phyloP scores from a whole-genome alignment of 495 filamentous ascomycete genomes.

The Annulohypoxylon maeteangense region DNA sequence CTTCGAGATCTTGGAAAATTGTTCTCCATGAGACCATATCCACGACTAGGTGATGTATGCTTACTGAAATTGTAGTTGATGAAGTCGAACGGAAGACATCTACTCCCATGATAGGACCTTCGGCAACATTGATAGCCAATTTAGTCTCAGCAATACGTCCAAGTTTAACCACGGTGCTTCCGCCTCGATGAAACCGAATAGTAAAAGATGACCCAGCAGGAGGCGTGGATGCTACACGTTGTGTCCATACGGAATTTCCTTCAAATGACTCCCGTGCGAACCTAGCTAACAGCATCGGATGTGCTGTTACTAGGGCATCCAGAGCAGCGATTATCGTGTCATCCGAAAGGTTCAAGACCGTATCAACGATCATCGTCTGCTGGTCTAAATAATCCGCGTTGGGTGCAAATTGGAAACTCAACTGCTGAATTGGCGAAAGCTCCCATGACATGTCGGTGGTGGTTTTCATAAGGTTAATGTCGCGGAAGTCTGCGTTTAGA shows the following conservation, averaged over 20 bases:
- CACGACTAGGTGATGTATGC: background rate
- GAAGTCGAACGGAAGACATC: background rate
- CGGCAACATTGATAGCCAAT: background rate
- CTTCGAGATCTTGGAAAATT: background rate
- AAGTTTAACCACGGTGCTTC: background rate
- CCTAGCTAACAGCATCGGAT: background rate
- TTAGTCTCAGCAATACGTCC: background rate
- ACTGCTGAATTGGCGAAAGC: background rate
- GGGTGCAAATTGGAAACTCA: background rate
- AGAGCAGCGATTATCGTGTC: background rate
- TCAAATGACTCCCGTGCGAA: background rate
- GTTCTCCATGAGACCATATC: slow-evolving; percentile 3
- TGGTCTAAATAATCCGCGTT: background rate
- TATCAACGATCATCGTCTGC: background rate
- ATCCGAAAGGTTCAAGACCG: background rate
- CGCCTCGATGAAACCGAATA: background rate
- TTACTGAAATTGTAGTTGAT: background rate
- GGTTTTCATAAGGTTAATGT: background rate
- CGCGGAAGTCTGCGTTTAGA: background rate
- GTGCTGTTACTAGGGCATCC: background rate
- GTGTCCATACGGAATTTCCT: background rate
- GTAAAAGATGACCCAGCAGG: background rate
- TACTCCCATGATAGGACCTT: background rate
- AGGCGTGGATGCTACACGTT: background rate
- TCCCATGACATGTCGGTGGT: background rate